Evolutionary conservation across 257 asterid genomes (phyloP).

Genomic region (Plantago ovata): DNA sequence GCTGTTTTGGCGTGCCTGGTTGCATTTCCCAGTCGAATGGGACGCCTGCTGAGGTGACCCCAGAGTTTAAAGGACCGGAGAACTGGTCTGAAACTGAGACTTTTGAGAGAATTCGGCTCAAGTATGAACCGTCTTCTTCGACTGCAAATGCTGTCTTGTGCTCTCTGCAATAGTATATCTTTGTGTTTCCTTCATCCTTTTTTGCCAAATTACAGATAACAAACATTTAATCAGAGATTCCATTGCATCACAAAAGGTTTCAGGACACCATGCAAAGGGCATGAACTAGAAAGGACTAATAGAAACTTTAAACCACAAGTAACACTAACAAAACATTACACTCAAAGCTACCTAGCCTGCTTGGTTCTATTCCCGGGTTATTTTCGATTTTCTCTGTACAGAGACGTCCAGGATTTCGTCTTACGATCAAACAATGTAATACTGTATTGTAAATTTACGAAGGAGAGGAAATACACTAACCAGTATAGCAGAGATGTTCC

Average conservation of each 20-base stretch:
- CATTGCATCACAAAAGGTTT: neutral
- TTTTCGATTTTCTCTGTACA: too few species aligned
- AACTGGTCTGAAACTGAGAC: conserved; percentile 36
- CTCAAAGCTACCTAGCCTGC: too few species aligned
- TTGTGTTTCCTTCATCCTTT: conserved; percentile 51
- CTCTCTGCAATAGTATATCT: conserved; percentile 37
- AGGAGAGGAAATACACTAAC: conserved; percentile 26
- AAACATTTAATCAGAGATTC: neutral
- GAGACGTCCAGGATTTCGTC: too few species aligned
- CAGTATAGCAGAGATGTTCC: conserved; percentile 44
- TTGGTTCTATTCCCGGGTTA: too few species aligned
- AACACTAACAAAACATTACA: too few species aligned
- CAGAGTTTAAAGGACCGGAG: conserved; percentile 29
- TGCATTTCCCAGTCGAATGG: conserved; percentile 47
- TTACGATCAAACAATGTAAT: too few species aligned
- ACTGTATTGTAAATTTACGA: too few species aligned
- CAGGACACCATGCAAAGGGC: neutral
- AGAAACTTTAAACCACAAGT: too few species aligned
- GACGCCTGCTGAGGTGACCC: conserved; percentile 17
- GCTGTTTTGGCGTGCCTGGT: conserved; percentile 39
- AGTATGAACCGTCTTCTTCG: conserved; percentile 34
- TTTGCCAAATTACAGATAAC: neutral
- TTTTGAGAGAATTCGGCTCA: conserved; percentile 37
- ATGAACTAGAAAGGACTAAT: too few species aligned
- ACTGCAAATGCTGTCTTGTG: conserved; percentile 45